These are phyloP conservation scores for Phytopythium kandeliae DNA, from an alignment of 352 stramenopile genomes.

Conservation along the genomic window DNA sequence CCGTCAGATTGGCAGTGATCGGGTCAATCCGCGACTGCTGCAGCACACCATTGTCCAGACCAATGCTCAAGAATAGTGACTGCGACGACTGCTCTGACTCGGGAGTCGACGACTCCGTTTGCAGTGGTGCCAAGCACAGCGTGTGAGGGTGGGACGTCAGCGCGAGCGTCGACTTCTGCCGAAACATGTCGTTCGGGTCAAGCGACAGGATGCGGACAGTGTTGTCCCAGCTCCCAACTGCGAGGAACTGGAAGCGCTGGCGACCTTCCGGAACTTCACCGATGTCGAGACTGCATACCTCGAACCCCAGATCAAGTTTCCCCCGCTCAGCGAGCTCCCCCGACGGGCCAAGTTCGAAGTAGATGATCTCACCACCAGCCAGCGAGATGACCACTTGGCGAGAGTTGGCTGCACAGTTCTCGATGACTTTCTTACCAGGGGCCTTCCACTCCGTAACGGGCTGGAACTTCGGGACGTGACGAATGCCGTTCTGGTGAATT, in stretches of 20 bases:
- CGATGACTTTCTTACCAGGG: constrained; percentile 96
- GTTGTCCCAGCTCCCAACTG: constrained; percentile 92
- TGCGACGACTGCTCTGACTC: constrained; percentile 53
- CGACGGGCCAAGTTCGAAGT: constrained; percentile 96
- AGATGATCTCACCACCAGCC: constrained; percentile 94
- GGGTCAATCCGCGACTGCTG: constrained; percentile 90
- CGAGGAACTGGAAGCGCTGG: constrained; percentile 94
- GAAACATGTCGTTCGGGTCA: constrained; percentile 89
- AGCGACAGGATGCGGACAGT: constrained; percentile 93
- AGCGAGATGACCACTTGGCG: constrained; percentile 97
- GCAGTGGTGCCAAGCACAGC: constrained; percentile 70
- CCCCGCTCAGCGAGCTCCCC: constrained; percentile 93
- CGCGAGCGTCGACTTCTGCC: constrained; percentile 77
- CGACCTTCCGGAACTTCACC: constrained; percentile 92
- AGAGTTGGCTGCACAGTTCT: constrained; percentile 95
- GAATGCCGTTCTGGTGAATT: constrained; percentile 94
- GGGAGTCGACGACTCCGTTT: constrained; percentile 61
- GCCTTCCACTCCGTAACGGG: constrained; percentile 96
- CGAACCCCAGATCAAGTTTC: constrained; percentile 93
- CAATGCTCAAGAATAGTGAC: constrained; percentile 80
- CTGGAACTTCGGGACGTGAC: constrained; percentile 92
- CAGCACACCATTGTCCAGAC: constrained; percentile 95
- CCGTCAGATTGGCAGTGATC: constrained; percentile 76
- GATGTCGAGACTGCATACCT: constrained; percentile 97
- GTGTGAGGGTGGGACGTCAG: constrained; percentile 82